These are phyloP conservation scores for Corymbia maculata DNA, from an alignment of 345 rosid species.

Conservation along the genomic window DNA sequence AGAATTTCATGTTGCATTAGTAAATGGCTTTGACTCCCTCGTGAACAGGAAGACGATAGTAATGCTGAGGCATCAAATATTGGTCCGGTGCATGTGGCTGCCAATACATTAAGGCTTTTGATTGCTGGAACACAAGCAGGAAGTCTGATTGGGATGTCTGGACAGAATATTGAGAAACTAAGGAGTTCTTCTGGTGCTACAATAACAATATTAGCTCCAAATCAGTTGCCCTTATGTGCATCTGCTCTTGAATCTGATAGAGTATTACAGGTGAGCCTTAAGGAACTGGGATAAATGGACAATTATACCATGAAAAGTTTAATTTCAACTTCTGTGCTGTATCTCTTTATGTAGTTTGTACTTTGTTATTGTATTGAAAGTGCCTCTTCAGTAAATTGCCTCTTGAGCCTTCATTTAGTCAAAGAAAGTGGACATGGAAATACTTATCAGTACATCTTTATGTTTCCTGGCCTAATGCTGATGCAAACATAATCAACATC, in stretches of 20 bases:
- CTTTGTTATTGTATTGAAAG: neutral
- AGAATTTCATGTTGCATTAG: neutral
- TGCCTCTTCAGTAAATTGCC: neutral
- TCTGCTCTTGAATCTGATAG: conserved; percentile 68
- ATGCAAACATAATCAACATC: neutral
- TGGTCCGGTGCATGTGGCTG: conserved; percentile 45
- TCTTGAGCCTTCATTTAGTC: neutral
- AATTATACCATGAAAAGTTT: neutral
- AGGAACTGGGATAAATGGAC: neutral
- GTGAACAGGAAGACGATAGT: conserved; percentile 42
- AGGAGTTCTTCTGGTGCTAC: conserved; percentile 54
- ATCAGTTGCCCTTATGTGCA: conserved; percentile 58
- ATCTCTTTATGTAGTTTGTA: neutral
- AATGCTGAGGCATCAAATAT: conserved; percentile 15
- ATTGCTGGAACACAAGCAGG: conserved; percentile 69
- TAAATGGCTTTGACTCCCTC: neutral
- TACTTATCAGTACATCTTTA: neutral
- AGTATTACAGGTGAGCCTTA: conserved; percentile 40
- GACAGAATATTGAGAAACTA: conserved; percentile 55
- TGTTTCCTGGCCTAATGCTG: neutral
- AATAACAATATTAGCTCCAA: conserved; percentile 47
- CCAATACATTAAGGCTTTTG: conserved; percentile 46
- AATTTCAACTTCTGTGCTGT: neutral
- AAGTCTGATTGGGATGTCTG: conserved; percentile 44
- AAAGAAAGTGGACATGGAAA: neutral